These are phyloP conservation scores for Sporothrix inflata DNA, from an alignment of 2,329 filamentous ascomycete genomes.

Conservation along the genomic window DNA sequence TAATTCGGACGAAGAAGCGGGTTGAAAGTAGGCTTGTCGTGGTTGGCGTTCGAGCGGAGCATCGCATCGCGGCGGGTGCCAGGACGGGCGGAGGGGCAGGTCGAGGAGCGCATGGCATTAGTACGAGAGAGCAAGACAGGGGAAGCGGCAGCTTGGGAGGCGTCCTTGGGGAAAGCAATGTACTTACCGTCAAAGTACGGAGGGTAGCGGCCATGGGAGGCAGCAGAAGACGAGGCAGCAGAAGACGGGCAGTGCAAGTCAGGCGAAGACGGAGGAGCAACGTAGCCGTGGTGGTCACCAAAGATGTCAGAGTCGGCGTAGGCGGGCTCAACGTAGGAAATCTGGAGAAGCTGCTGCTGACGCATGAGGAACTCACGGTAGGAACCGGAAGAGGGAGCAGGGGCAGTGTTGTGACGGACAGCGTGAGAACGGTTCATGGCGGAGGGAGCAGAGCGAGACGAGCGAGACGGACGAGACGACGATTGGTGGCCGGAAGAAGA, in stretches of 20 bases:
- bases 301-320: background rate
- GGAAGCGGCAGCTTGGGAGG: background rate
- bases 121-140: background rate
- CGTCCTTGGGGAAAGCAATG: background rate
- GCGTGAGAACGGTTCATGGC: background rate
- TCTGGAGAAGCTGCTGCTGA: background rate
- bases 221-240: no score
- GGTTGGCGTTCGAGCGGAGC: background rate
- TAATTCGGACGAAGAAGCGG: no score
- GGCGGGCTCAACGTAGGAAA: background rate
- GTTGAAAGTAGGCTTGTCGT: no score
- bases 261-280: background rate
- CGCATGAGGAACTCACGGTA: background rate
- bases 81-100: background rate
- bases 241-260: background rate
- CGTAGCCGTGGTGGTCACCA: background rate
- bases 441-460: background rate
- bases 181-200: background rate
- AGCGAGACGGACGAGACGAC: background rate
- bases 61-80: conserved; percentile 5
- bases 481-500: background rate
- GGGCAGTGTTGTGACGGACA: background rate
- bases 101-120: background rate
- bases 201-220: no score
- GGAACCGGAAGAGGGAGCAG: background rate